Evolutionary conservation across 169 alveolate species (phyloP).

Genomic region (Ichthyophthirius multifiliis): DNA sequence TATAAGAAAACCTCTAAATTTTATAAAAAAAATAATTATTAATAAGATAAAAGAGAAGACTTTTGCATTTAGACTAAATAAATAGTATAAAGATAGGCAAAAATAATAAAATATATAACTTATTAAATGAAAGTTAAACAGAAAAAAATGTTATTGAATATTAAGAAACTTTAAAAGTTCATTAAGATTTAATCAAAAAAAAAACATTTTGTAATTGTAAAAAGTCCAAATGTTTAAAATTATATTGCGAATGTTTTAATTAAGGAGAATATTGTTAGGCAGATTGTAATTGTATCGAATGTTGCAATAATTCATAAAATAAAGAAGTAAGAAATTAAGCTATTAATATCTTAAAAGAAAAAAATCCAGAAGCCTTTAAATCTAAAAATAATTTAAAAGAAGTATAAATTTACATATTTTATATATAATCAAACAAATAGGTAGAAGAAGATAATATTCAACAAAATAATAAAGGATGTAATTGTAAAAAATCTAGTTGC

Average conservation of each 20-base stretch:
- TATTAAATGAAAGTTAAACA: neutral
- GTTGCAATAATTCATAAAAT: slow-evolving; percentile 64
- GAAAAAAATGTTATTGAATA: slow-evolving; percentile 1
- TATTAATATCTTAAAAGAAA: slow-evolving; percentile 51
- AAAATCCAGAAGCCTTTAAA: slow-evolving; percentile 75
- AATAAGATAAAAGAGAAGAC: too few relatives aligned
- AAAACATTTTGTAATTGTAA: slow-evolving; percentile 68
- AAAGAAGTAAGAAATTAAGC: slow-evolving; percentile 53
- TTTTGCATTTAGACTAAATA: too few relatives aligned
- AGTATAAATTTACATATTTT: too few relatives aligned
- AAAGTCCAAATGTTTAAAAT: slow-evolving; percentile 77
- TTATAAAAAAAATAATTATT: too few relatives aligned
- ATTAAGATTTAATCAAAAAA: slow-evolving; percentile 24
- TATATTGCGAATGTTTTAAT: slow-evolving; percentile 84
- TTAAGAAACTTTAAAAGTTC: neutral
- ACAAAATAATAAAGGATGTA: slow-evolving; percentile 56
- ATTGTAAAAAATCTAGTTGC: slow-evolving; percentile 69
- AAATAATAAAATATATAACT: neutral
- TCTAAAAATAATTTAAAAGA: slow-evolving; percentile 34
- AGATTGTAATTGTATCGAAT: slow-evolving; percentile 73
- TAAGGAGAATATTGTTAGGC: slow-evolving; percentile 60
- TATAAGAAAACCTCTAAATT: too few relatives aligned
- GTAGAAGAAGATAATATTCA: neutral
- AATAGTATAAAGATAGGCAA: neutral
- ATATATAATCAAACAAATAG: too few relatives aligned